Percentiles rank a stretch among this genome's conserved stretches.
Evolutionary conservation across 2,329 filamentous ascomycete species (phyloP).

Genomic region (Keithomyces neogunnii): DNA sequence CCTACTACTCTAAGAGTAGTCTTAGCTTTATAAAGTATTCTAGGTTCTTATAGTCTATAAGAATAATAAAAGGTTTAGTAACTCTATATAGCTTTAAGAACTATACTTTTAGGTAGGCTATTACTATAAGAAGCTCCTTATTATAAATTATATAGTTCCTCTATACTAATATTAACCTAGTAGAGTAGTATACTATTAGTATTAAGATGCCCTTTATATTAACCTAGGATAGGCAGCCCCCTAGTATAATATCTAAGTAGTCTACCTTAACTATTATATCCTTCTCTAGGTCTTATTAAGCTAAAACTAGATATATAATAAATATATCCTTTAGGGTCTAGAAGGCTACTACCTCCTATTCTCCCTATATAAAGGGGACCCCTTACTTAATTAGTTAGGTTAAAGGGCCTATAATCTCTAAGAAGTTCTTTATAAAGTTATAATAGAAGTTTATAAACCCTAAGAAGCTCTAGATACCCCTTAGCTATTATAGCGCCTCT

Average conservation of each 20-base stretch:
- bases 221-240: neutral
- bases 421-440: too few relatives aligned
- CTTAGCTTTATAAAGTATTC: neutral
- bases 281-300: neutral
- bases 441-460: too few relatives aligned
- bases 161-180: neutral
- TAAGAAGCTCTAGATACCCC: too few relatives aligned
- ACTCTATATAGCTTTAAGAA: neutral
- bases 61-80: neutral
- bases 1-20: neutral
- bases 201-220: neutral
- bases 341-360: too few relatives aligned
- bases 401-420: too few relatives aligned
- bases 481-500: too few relatives aligned
- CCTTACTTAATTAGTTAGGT: too few relatives aligned
- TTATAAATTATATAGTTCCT: neutral
- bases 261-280: neutral
- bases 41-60: neutral
- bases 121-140: neutral
- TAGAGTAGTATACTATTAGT: neutral
- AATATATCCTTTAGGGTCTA: too few relatives aligned
- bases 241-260: neutral
- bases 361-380: too few relatives aligned
- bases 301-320: neutral
- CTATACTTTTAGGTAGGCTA: neutral